Conservation (phyloP, 176 grass and related monocot genomes). For the Bolboschoenus planiculmis region DNA sequence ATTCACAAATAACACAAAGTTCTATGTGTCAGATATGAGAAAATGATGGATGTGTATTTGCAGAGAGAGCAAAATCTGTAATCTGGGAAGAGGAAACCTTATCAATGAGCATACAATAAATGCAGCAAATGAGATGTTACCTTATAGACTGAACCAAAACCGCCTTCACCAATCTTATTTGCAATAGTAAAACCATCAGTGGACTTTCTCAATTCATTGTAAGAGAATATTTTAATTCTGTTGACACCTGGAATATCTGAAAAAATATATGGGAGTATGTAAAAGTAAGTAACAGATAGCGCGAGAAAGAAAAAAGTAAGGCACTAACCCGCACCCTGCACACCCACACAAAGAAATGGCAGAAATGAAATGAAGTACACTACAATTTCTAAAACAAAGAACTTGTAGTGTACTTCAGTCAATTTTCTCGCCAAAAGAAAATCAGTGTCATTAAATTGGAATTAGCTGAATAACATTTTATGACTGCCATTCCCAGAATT, state of each 20-base stretch:
- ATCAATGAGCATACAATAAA: not conserved
- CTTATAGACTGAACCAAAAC: constrained; percentile 80
- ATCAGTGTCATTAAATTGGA: not conserved
- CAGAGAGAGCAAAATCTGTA: not conserved
- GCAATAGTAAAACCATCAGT: constrained; percentile 61
- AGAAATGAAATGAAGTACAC: not conserved
- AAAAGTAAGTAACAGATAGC: not conserved
- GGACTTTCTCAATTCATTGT: constrained; percentile 60
- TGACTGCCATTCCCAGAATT: not conserved
- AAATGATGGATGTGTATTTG: not conserved
- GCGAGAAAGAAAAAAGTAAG: not conserved
- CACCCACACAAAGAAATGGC: not conserved
- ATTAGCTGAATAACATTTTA: not conserved
- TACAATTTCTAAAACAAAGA: not conserved
- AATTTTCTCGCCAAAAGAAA: not conserved
- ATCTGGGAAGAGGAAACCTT: not conserved
- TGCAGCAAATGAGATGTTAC: constrained; percentile 34
- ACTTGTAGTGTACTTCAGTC: not conserved
- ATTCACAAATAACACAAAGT: not conserved
- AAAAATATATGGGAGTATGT: constrained; percentile 23
- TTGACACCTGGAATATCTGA: constrained; percentile 35
- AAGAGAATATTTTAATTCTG: constrained; percentile 55
- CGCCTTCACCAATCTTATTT: constrained; percentile 78
- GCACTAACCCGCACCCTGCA: not conserved
- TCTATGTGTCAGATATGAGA: not conserved